Conservation (phyloP, 495 filamentous ascomycete species). For the Chaetomium fimeti region DNA sequence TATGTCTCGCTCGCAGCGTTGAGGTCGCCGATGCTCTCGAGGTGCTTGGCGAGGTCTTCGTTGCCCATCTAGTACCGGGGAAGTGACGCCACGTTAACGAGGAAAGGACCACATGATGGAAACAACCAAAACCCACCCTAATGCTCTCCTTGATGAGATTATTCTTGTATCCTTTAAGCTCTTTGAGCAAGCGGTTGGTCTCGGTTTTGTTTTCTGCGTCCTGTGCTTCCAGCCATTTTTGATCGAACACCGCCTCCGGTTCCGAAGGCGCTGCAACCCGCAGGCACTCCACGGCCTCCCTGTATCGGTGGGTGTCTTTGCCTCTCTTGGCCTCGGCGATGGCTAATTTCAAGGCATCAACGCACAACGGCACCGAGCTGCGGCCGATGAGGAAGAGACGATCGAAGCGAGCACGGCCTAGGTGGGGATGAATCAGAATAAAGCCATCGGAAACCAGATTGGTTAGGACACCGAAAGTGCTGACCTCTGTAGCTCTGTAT, state of each 20-base stretch:
- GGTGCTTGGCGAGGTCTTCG: constrained; percentile 49
- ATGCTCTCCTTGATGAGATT: constrained; percentile 98
- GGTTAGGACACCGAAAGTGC: constrained; percentile 10
- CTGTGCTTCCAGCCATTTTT: constrained; percentile 64
- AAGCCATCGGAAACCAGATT: neutral
- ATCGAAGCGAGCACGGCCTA: constrained; percentile 71
- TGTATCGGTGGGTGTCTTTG: constrained; percentile 70
- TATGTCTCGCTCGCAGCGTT: constrained; percentile 43
- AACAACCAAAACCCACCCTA: constrained; percentile 56
- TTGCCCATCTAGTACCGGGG: constrained; percentile 42
- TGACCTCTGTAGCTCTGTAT: constrained; percentile 86
- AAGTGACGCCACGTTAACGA: neutral
- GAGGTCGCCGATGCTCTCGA: constrained; percentile 46
- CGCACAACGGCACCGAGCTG: constrained; percentile 69
- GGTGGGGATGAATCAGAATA: constrained; percentile 27
- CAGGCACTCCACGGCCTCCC: constrained; percentile 64
- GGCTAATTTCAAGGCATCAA: constrained; percentile 79
- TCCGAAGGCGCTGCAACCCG: constrained; percentile 63
- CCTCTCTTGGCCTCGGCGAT: constrained; percentile 73
- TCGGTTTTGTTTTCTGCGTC: constrained; percentile 63
- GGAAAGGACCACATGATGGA: neutral
- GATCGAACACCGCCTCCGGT: constrained; percentile 63
- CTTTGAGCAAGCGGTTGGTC: constrained; percentile 69
- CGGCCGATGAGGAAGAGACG: constrained; percentile 78
- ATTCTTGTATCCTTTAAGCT: constrained; percentile 92